Conservation (phyloP, 768 basidiomycete genomes). For the Mycena latifolia region DNA sequence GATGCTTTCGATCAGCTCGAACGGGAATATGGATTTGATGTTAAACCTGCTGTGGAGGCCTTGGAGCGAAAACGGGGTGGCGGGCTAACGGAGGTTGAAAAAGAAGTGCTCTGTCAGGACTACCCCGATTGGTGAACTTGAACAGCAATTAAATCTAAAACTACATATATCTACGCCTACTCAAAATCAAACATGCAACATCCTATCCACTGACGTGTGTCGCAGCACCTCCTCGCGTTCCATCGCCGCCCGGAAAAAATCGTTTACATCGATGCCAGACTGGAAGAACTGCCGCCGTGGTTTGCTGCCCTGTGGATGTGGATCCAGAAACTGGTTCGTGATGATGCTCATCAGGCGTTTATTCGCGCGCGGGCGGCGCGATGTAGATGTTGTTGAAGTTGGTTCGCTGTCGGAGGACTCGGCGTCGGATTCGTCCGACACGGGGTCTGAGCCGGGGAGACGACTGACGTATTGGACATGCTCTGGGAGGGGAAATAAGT, state of each 20-base stretch:
- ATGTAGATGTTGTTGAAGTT: slow-evolving; percentile 35
- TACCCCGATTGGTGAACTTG: not conserved
- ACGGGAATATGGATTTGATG: slow-evolving; percentile 9
- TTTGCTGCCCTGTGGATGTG: slow-evolving; percentile 43
- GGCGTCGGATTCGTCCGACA: slow-evolving; percentile 63
- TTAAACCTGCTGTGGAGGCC: too few species aligned
- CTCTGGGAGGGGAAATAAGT: slow-evolving; percentile 52
- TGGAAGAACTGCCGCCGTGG: slow-evolving; percentile 72
- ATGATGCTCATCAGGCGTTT: slow-evolving; percentile 78
- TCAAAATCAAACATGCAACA: slow-evolving; percentile 10
- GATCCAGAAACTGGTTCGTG: slow-evolving; percentile 69
- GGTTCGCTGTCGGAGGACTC: slow-evolving; percentile 52
- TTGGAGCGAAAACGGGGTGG: too few species aligned
- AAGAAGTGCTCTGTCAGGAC: not conserved
- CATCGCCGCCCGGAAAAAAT: slow-evolving; percentile 19
- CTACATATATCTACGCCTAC: not conserved
- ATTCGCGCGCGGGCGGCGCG: slow-evolving; percentile 35
- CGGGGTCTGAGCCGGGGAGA: slow-evolving; percentile 63
- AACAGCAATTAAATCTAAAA: not conserved
- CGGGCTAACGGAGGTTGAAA: slow-evolving; percentile 8
- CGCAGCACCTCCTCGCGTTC: slow-evolving; percentile 22
- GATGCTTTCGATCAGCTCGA: slow-evolving; percentile 11
- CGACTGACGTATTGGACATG: slow-evolving; percentile 75
- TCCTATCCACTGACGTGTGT: slow-evolving; percentile 1
- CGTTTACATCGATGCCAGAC: slow-evolving; percentile 42